Percentiles rank a stretch among this genome's conserved stretches.
phyloP scores from a whole-genome alignment of 1,284 basidiomycete genomes.

The Salmacisia buchloeana region DNA sequence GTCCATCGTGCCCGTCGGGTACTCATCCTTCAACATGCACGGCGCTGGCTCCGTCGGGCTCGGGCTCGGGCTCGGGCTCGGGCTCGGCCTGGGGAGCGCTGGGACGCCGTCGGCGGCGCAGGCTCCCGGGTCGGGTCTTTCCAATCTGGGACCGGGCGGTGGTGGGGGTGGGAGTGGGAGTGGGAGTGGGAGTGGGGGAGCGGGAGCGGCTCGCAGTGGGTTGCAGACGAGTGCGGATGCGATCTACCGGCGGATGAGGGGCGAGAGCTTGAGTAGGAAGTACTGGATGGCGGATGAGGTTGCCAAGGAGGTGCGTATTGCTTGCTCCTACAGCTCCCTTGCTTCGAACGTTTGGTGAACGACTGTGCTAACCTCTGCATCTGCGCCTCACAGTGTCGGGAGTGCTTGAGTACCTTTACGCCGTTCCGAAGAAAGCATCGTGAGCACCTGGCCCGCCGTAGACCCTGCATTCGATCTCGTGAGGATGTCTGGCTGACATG shows the following conservation, averaged over 20 bases:
- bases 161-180: too few relatives aligned
- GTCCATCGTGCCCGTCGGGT: neutral
- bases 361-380: conserved; percentile 69
- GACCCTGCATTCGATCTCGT: too few relatives aligned
- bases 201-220: conserved; percentile 13
- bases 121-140: too few relatives aligned
- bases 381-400: conserved; percentile 23
- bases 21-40: conserved; percentile 7
- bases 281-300: conserved; percentile 66
- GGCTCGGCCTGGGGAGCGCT: neutral
- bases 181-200: neutral
- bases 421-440: conserved; percentile 44
- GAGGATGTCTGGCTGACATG: neutral
- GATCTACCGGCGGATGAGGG: conserved; percentile 36
- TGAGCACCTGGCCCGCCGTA: neutral
- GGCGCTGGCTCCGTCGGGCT: conserved; percentile 1
- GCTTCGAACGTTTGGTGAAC: conserved; percentile 80
- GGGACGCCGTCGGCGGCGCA: neutral
- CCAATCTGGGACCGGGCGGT: too few relatives aligned
- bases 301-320: conserved; percentile 63
- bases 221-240: conserved; percentile 40
- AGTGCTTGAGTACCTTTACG: conserved; percentile 44
- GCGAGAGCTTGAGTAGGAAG: conserved; percentile 41
- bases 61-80: neutral
- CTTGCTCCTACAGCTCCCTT: conserved; percentile 79